A percentile compares a stretch with the other conserved stretches of the same genome.
Evolutionary conservation across 176 grass and related monocot genomes (phyloP).

Genomic region (Miscanthus lutarioriparius): DNA sequence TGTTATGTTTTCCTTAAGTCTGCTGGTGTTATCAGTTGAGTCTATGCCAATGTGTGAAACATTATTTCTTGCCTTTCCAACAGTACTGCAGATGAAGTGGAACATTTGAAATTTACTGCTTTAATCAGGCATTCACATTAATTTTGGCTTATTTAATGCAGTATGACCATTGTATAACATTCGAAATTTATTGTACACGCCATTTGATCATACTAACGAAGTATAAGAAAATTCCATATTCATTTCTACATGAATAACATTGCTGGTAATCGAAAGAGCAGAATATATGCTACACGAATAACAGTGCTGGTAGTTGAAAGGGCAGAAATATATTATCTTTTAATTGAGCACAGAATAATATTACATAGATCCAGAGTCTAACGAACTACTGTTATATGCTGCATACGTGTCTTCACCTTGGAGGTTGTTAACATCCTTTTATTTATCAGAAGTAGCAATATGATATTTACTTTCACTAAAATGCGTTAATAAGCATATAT

Average conservation of each 20-base stretch:
- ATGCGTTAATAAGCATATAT: background rate
- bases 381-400: background rate
- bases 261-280: background rate
- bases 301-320: conserved; percentile 7
- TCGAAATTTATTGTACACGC: background rate
- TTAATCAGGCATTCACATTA: conserved; percentile 15
- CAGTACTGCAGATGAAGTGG: conserved; percentile 2
- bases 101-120: conserved; percentile 6
- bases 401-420: background rate
- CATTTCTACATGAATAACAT: background rate
- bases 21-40: background rate
- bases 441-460: background rate
- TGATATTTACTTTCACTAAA: background rate
- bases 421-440: background rate
- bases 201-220: background rate
- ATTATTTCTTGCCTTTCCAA: conserved; percentile 16
- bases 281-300: background rate
- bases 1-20: background rate
- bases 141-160: background rate
- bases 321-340: background rate
- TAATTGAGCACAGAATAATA: background rate
- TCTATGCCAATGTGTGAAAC: conserved; percentile 11
- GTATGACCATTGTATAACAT: background rate
- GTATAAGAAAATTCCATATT: background rate
- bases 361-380: background rate